phyloP scores from a whole-genome alignment of 179 eudicot species.

The Nepenthes alata region DNA sequence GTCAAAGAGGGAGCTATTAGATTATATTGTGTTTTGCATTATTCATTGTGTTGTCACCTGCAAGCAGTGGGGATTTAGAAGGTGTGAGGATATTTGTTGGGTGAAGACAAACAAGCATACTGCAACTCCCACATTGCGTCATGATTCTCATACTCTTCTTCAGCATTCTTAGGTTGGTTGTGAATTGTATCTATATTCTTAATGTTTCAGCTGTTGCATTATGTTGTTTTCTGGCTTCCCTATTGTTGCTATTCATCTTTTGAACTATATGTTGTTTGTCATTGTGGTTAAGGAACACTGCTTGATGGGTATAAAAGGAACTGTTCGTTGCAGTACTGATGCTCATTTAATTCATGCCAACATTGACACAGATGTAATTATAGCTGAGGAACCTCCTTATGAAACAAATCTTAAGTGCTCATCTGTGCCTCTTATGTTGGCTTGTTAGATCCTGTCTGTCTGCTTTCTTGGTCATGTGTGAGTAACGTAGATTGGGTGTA shows the following conservation, averaged over 20 bases:
- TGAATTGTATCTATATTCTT: too few species aligned
- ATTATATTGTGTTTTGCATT: too few species aligned
- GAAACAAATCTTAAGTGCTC: slow-evolving; percentile 29
- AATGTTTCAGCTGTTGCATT: too few species aligned
- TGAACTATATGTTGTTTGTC: neutral
- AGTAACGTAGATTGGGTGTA: too few species aligned
- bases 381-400: slow-evolving; percentile 96
- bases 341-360: slow-evolving; percentile 98
- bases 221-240: neutral
- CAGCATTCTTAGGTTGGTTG: slow-evolving; percentile 79
- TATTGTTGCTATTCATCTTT: neutral
- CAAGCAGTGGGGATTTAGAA: slow-evolving; percentile 89
- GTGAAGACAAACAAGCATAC: slow-evolving; percentile 90
- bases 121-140: slow-evolving; percentile 76
- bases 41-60: too few species aligned
- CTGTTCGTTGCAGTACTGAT: slow-evolving; percentile 94
- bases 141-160: slow-evolving; percentile 88
- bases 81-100: slow-evolving; percentile 99
- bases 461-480: too few species aligned
- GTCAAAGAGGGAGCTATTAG: too few species aligned
- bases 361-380: slow-evolving; percentile 92
- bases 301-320: slow-evolving; percentile 97
- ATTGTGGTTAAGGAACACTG: slow-evolving; percentile 72
- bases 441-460: neutral
- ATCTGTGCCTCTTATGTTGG: neutral